Evolutionary conservation across 2,329 filamentous ascomycete species (phyloP).

Genomic region (Aspergillus jensenii): DNA sequence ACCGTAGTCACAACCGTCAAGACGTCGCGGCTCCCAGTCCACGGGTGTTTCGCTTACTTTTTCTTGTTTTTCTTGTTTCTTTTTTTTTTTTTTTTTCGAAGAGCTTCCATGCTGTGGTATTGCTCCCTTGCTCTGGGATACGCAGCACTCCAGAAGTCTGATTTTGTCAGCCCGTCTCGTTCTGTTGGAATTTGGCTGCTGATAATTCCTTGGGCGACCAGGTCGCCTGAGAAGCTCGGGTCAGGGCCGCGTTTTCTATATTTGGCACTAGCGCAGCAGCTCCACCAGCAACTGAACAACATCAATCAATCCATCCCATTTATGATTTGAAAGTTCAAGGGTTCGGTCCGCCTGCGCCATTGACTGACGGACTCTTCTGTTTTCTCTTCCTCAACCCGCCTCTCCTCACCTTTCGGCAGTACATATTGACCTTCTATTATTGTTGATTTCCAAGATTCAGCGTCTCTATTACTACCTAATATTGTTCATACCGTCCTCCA

Average conservation of each 20-base stretch:
- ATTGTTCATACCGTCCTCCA: background rate
- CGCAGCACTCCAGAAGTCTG: background rate
- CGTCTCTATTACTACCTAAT: conserved; percentile 5
- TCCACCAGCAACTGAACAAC: conserved; percentile 6
- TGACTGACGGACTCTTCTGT: background rate
- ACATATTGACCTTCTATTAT: conserved; percentile 9
- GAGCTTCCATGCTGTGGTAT: background rate
- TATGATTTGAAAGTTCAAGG: background rate
- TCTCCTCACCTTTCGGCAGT: conserved; percentile 1
- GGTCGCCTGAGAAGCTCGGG: background rate
- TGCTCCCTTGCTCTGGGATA: background rate
- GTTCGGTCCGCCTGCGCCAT: background rate
- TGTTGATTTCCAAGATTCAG: conserved; percentile 6
- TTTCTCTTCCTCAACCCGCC: background rate
- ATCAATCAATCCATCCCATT: conserved; percentile 1
- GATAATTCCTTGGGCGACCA: background rate
- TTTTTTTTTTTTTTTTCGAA: background rate
- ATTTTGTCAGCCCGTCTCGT: background rate
- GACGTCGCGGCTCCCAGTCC: background rate
- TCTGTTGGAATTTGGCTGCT: too few relatives aligned
- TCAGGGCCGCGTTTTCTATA: conserved; percentile 10
- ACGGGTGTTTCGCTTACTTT: background rate
- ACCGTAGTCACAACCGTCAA: background rate
- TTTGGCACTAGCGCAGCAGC: conserved; percentile 9
- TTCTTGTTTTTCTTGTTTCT: too few relatives aligned